Evolutionary conservation across 768 basidiomycete species (phyloP), one percentile per base, ranked within the genome.

Genomic region (Lactifluus pinguis): DNA sequence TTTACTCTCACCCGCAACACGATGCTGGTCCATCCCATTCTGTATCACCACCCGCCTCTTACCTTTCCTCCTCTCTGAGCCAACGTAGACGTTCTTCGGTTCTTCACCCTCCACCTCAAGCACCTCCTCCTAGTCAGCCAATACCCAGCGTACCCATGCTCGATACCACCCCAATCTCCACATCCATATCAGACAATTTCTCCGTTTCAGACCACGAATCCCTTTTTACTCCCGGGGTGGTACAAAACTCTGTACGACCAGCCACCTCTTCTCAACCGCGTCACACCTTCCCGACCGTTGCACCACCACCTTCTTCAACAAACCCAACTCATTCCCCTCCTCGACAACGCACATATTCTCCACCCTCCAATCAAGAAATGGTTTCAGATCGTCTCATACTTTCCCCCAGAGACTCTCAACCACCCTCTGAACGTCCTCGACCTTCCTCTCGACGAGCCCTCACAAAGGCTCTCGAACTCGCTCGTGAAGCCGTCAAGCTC

Each of bases 361-460:
- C 68, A 8, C 58, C 70, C 36, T 53, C 66, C 15, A 55, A 69
- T 36, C 73, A 77, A 53, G 78, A 83, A 36, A 72, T 75, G 32
- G 67, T 74, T 15, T 73, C 77, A 32, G 79, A 77, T 64, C 77
- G 77, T 52, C 67, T 77, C 11, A 62, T 79, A 9, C 74, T 80
- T 39, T 75, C 79, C 14, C 76, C 79, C 5, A 67, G 68, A 25
- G 70, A 68, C 21, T 70, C 72, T 53, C 74, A 79, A 44, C 74
- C 79, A 59, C 76, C 77, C 14, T 72, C 77, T 39, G 83, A 85
- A 63, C 74, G 79, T 53, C 74, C 80, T 53, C 79, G 79, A 21
- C 86, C 86, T 11, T 92, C 92, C 19, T 93, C 92, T 30, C 83
- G 92, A 59, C 83, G 88, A 56, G 91, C 93, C 30, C 77, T 95